Evolutionary conservation across 768 basidiomycete genomes (phyloP).

Genomic region (Cystobasidium tubakii): DNA sequence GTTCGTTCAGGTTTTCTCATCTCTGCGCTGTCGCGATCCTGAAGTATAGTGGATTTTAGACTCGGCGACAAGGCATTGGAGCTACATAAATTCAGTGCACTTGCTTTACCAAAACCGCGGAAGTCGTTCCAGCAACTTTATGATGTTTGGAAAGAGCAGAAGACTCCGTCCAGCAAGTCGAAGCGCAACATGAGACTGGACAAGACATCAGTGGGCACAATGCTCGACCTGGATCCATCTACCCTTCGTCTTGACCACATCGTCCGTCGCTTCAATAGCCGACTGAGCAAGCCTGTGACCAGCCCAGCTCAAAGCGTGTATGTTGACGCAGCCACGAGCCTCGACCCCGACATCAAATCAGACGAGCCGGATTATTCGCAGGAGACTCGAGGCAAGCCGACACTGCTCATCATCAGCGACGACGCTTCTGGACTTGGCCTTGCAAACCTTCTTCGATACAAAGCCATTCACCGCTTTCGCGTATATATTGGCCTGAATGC

Average conservation of each 20-base stretch:
- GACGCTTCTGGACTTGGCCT: slow-evolving; percentile 19
- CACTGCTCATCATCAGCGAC: slow-evolving; percentile 20
- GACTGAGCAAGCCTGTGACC: too few species aligned
- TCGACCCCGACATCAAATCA: background rate
- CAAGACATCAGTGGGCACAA: background rate
- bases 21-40: background rate
- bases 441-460: background rate
- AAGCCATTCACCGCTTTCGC: background rate
- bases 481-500: background rate
- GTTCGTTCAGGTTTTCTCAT: background rate
- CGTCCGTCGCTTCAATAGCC: too few species aligned
- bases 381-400: background rate
- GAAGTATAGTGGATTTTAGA: background rate
- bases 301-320: background rate
- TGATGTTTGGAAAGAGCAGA: background rate
- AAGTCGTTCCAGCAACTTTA: background rate
- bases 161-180: too few species aligned
- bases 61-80: slow-evolving; percentile 25
- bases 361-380: too few species aligned
- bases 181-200: background rate
- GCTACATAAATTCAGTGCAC: slow-evolving; percentile 1
- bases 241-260: background rate
- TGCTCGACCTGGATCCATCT: background rate
- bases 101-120: background rate
- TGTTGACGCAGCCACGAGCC: background rate